phyloP scores from a whole-genome alignment of 352 stramenopile species.

The Pythium phragmitis region DNA sequence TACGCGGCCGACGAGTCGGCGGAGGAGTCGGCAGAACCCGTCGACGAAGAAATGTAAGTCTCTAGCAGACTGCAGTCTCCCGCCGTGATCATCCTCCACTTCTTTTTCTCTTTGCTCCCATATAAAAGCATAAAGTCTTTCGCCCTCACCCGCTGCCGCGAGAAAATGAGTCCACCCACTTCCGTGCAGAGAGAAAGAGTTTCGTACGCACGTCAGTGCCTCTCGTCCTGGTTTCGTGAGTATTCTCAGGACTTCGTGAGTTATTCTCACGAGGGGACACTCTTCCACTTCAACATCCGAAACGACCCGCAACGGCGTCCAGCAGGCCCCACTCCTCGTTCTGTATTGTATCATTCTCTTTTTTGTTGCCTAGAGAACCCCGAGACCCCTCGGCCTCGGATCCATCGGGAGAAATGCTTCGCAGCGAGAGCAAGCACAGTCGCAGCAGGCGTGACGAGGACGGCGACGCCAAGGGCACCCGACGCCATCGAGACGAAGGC shows the following conservation, averaged over 20 bases:
- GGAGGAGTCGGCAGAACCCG: constrained; percentile 35
- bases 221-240: too few relatives aligned
- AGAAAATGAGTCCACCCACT: not conserved
- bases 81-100: not conserved
- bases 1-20: constrained; percentile 69
- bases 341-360: not conserved
- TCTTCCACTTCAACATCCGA: constrained; percentile 24
- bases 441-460: constrained; percentile 24
- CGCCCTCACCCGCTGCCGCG: not conserved
- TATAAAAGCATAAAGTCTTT: constrained; percentile 2
- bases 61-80: too few relatives aligned
- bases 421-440: constrained; percentile 27
- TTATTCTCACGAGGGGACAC: constrained; percentile 12
- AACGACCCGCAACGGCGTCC: constrained; percentile 12
- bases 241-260: too few relatives aligned
- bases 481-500: constrained; percentile 11
- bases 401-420: constrained; percentile 9
- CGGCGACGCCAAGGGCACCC: constrained; percentile 15
- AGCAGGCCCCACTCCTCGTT: not conserved
- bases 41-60: constrained; percentile 32
- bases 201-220: not conserved
- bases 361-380: not conserved
- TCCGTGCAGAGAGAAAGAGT: not conserved
- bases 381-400: too few relatives aligned
- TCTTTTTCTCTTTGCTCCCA: not conserved